Evolutionary conservation across 805 yeast species (phyloP), one percentile per base, ranked within the genome.

Genomic region (Suhomyces sp.): DNA sequence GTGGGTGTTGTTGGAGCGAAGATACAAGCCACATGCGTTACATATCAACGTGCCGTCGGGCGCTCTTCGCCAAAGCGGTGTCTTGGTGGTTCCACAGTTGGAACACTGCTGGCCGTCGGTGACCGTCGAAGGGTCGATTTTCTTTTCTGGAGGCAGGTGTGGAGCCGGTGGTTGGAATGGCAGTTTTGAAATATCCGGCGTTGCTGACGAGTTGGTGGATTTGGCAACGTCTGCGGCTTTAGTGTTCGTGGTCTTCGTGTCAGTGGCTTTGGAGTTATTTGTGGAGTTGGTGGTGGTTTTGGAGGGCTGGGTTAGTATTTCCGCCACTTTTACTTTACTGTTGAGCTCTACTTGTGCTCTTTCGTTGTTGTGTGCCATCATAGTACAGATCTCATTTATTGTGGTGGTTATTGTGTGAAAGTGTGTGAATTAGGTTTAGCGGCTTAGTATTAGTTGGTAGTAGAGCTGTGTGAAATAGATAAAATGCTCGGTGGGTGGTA

Each of bases 21-120:
- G 73, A 59, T 84, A 82, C 19, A 82, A 71, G 0, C 86, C 86
- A 63, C 86, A 82, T 4, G 86, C 86, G 61, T 82, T 82, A 63
- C 86, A 82, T 10, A 79, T 77, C 35, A 81, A 67, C 0, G 81
- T 75, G 2, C 86, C 83, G 56, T 81, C 83, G 0, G 82, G 79
- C 3, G 85, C 78, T 52, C 86, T 65, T 60, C 86, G 69, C 86
- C 86, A 82, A 13, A 82, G 64, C 4, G 85, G 85, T 1, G 85
- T 81, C 62, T 79, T 79, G 8, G 78, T 76, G 22, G 85, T 80
- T 2, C 80, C 81, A 60, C 85, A 81, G 58, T 81, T 81, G 4
- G 80, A 74, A 58, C 85, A 81, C 46, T 74, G 74, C 56, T 79
- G 82, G 27, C 79, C 80, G 31, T 60, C 66, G 9, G 59, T 41